phyloP scores from a whole-genome alignment of 2,329 filamentous ascomycete genomes.

The Colletotrichum karsti region DNA sequence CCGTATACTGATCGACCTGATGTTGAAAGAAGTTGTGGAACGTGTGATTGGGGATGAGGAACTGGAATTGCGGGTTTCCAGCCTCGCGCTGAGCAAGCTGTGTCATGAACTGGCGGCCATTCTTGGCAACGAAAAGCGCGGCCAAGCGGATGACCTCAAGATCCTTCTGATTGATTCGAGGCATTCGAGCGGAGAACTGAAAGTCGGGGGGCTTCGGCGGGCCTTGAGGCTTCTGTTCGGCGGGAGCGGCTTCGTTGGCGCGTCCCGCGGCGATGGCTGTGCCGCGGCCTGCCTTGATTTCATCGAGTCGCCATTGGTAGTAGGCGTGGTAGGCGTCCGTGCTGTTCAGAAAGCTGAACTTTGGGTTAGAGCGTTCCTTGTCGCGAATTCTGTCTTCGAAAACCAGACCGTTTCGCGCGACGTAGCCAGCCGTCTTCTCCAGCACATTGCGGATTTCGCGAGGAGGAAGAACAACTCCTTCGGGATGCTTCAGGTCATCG shows the following conservation, averaged over 20 bases:
- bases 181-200: constrained; percentile 95
- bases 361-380: constrained; percentile 85
- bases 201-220: constrained; percentile 88
- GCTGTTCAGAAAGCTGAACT: constrained; percentile 86
- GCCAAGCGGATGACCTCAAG: constrained; percentile 79
- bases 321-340: constrained; percentile 87
- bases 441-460: constrained; percentile 86
- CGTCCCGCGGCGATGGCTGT: constrained; percentile 81
- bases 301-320: constrained; percentile 89
- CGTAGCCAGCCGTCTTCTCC: constrained; percentile 95
- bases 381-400: constrained; percentile 88
- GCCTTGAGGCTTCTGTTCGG: constrained; percentile 75
- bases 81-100: constrained; percentile 87
- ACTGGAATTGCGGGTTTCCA: constrained; percentile 94
- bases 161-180: constrained; percentile 95
- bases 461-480: constrained; percentile 87
- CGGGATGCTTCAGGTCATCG: constrained; percentile 79
- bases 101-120: constrained; percentile 92
- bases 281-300: constrained; percentile 85
- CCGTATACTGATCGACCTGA: constrained; percentile 92
- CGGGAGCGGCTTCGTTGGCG: constrained; percentile 66
- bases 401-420: constrained; percentile 72
- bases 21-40: constrained; percentile 96
- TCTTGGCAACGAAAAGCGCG: constrained; percentile 91
- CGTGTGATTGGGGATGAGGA: constrained; percentile 93